These are phyloP conservation scores for Linderniella brevidens DNA, from an alignment of 257 asterid species.

Conservation along the genomic window DNA sequence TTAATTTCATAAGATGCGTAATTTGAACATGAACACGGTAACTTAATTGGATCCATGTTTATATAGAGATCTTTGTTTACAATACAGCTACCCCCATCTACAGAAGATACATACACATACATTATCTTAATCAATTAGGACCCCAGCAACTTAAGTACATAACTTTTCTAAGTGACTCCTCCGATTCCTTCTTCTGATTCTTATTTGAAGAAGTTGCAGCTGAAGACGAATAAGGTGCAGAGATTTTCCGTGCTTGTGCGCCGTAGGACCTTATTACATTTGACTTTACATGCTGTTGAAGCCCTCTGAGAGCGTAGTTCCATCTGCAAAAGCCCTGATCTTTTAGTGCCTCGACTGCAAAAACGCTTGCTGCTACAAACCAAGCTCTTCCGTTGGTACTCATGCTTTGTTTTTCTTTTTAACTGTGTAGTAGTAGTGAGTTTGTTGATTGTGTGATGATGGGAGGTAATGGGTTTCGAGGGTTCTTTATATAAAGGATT, in stretches of 20 bases:
- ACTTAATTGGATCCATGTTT: constrained; percentile 33
- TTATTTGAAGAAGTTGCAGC: neutral
- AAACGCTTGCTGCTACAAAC: constrained; percentile 39
- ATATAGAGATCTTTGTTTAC: constrained; percentile 29
- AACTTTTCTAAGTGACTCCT: constrained; percentile 18
- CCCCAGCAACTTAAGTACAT: constrained; percentile 20
- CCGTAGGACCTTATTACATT: constrained; percentile 11
- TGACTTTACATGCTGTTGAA: constrained; percentile 24
- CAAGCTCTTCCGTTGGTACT: constrained; percentile 23
- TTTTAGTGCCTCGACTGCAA: constrained; percentile 34
- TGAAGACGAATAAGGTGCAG: constrained; percentile 5
- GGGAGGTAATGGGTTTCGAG: too few species aligned
- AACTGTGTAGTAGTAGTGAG: too few species aligned
- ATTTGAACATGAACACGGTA: constrained; percentile 10
- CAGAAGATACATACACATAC: neutral
- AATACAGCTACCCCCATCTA: too few species aligned
- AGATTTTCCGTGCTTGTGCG: constrained; percentile 6
- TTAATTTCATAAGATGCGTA: too few species aligned
- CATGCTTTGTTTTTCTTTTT: constrained; percentile 8
- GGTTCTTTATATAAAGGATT: too few species aligned
- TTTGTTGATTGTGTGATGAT: too few species aligned
- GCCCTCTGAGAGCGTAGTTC: constrained; percentile 24
- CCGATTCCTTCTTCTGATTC: constrained; percentile 10
- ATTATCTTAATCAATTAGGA: constrained; percentile 5
- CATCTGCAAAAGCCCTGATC: constrained; percentile 42